Evolutionary conservation across 371 early-diverging fungal species (phyloP).

Genomic region (Rhizomucor pusillus): DNA sequence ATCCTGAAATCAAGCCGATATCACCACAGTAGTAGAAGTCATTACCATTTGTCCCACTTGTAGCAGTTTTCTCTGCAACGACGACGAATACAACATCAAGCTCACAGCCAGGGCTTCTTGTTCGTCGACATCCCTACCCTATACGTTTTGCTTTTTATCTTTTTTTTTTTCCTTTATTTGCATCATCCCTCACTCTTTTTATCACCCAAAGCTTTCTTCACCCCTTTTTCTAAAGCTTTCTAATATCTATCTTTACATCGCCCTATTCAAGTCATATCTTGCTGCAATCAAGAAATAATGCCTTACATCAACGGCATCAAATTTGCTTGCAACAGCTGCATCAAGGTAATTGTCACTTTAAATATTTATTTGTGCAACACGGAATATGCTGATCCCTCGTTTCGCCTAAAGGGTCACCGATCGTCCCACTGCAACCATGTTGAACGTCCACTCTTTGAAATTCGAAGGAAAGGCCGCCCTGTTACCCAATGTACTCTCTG

Average conservation of each 20-base stretch:
- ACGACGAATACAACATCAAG: not conserved
- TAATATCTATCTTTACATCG: conserved; percentile 3
- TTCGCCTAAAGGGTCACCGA: conserved; percentile 53
- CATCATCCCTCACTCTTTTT: not conserved
- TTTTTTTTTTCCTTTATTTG: not conserved
- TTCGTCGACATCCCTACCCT: not conserved
- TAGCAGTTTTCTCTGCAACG: not conserved
- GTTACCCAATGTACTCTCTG: conserved; percentile 77
- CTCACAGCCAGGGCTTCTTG: not conserved
- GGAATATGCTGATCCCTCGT: conserved; percentile 8
- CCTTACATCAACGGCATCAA: conserved; percentile 26
- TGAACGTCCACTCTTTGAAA: conserved; percentile 67
- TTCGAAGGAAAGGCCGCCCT: conserved; percentile 79
- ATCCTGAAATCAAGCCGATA: not conserved
- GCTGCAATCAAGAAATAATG: conserved; percentile 1
- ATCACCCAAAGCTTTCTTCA: not conserved
- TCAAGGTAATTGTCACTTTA: conserved; percentile 20
- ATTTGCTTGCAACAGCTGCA: conserved; percentile 32
- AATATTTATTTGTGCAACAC: conserved; percentile 3
- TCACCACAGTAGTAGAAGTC: conserved; percentile 2
- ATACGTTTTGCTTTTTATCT: not conserved
- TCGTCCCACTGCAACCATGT: conserved; percentile 61
- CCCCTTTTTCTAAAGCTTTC: not conserved
- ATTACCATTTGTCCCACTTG: conserved; percentile 3
- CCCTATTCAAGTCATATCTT: not conserved